A percentile compares a stretch with the other conserved stretches of the same genome.
phyloP scores from a whole-genome alignment of 257 asterid species.

The Knoxia roxburghii region DNA sequence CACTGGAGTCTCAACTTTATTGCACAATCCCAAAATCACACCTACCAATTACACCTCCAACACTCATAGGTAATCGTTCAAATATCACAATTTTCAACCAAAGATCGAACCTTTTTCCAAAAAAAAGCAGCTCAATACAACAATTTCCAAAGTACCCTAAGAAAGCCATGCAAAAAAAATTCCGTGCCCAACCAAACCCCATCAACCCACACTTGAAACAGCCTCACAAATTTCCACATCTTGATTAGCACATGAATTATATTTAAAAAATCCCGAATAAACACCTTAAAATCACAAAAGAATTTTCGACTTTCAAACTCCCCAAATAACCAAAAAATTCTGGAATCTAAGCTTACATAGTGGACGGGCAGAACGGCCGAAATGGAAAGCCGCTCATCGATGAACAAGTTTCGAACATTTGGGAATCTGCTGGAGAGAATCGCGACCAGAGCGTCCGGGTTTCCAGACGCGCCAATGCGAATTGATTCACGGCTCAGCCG shows the following conservation, averaged over 20 bases:
- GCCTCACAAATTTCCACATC: background rate
- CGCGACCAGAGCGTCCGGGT: slow-evolving; percentile 45
- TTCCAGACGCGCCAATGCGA: slow-evolving; percentile 67
- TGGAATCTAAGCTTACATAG: slow-evolving; percentile 29
- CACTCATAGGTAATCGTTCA: no score
- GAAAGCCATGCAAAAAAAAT: background rate
- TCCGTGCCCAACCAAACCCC: background rate
- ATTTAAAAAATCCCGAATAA: background rate
- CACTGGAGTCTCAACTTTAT: background rate
- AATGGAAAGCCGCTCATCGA: slow-evolving; percentile 62
- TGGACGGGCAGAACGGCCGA: slow-evolving; percentile 32
- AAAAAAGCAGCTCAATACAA: slow-evolving; percentile 6
- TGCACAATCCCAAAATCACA: background rate
- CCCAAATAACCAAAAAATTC: background rate
- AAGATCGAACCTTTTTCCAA: background rate
- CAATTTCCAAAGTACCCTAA: background rate
- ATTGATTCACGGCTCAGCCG: slow-evolving; percentile 65
- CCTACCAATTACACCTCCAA: background rate
- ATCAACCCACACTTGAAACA: background rate
- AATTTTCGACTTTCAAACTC: background rate
- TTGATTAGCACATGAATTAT: background rate
- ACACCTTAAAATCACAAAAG: background rate
- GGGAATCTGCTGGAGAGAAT: slow-evolving; percentile 49
- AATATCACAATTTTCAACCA: background rate
- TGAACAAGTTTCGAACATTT: slow-evolving; percentile 35